Evolutionary conservation across 352 stramenopile species (phyloP).

Genomic region (Phytopythium chamaehyphon): DNA sequence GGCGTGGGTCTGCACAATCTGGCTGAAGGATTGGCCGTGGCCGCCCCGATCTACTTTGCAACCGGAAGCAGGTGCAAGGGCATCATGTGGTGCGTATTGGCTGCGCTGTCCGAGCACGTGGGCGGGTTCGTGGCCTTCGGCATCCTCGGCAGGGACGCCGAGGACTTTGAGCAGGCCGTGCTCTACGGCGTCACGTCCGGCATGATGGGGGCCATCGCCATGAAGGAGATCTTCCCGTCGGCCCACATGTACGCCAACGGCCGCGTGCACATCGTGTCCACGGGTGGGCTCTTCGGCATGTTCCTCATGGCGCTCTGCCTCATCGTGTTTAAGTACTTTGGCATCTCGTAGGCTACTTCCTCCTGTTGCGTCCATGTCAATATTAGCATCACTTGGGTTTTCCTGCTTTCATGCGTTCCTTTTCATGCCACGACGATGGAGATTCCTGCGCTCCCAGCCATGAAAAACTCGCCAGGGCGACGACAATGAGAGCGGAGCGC

Average conservation of each 20-base stretch:
- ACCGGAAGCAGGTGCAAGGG: conserved; percentile 92
- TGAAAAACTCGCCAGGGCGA: no score
- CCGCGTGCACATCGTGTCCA: conserved; percentile 75
- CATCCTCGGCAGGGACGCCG: conserved; percentile 42
- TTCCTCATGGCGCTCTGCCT: conserved; percentile 87
- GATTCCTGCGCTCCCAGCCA: no score
- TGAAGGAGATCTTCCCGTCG: conserved; percentile 90
- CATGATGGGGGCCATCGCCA: conserved; percentile 93
- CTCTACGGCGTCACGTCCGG: conserved; percentile 91
- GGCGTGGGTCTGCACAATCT: conserved; percentile 97
- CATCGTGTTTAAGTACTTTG: conserved; percentile 78
- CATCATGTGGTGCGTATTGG: conserved; percentile 90
- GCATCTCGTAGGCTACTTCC: conserved; percentile 14
- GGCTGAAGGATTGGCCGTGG: conserved; percentile 94
- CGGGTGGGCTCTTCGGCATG: conserved; percentile 84
- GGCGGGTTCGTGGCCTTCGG: conserved; percentile 84
- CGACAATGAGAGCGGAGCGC: no score
- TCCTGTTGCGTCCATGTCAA: neutral
- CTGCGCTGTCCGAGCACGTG: conserved; percentile 89
- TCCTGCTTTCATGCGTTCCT: no score
- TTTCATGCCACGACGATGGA: no score
- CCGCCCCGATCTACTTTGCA: conserved; percentile 96
- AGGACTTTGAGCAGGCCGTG: conserved; percentile 49
- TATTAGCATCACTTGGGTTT: neutral
- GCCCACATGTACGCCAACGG: conserved; percentile 86